These are phyloP conservation scores for Solanum hybrid DNA, from an alignment of 305 asterid species.

Conservation along the genomic window DNA sequence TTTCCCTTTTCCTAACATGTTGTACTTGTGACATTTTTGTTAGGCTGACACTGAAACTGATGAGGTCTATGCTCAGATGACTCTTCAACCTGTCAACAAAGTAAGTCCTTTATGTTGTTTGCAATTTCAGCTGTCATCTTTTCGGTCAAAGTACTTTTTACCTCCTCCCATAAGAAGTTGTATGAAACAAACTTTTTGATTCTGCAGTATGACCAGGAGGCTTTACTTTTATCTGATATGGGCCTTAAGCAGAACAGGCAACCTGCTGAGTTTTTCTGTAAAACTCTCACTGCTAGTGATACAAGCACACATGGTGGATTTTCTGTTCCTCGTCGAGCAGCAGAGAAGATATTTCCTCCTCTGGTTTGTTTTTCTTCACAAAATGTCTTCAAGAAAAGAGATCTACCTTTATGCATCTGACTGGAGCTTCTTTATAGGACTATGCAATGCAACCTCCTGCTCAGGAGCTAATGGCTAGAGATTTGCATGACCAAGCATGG, in stretches of 20 bases:
- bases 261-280: constrained; percentile 90
- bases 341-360: constrained; percentile 97
- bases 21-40: constrained; percentile 4
- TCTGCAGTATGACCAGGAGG: constrained; percentile 85
- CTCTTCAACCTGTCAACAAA: constrained; percentile 93
- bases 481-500: constrained; percentile 91
- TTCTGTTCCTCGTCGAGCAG: constrained; percentile 97
- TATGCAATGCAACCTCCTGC: constrained; percentile 98
- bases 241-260: constrained; percentile 84
- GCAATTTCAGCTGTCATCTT: background rate
- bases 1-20: background rate
- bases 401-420: constrained; percentile 16
- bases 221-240: constrained; percentile 73
- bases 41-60: constrained; percentile 98
- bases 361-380: constrained; percentile 34
- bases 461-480: constrained; percentile 83
- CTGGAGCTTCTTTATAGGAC: constrained; percentile 38
- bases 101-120: constrained; percentile 31
- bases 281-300: constrained; percentile 94
- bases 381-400: background rate
- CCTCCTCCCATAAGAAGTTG: background rate
- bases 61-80: constrained; percentile 98
- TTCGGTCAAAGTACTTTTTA: background rate
- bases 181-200: constrained; percentile 7
- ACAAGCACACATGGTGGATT: constrained; percentile 99